phyloP scores from a whole-genome alignment of 2,329 filamentous ascomycete species.

The Celoporthe dispersa region DNA sequence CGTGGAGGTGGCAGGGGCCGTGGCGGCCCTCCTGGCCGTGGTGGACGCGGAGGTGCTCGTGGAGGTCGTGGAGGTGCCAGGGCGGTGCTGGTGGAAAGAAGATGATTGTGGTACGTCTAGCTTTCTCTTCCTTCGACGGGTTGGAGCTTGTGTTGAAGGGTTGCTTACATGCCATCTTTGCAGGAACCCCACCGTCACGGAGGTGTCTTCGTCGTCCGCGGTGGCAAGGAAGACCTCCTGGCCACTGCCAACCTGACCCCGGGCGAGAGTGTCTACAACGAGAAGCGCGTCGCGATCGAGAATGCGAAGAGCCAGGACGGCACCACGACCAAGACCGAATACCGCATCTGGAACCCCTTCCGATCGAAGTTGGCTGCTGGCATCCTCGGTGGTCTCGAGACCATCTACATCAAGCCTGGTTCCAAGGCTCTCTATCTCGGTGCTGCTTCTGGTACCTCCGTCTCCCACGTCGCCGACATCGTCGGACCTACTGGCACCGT shows the following conservation, averaged over 20 bases:
- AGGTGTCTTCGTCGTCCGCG: constrained; percentile 91
- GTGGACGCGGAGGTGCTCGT: constrained; percentile 45
- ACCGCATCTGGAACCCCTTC: constrained; percentile 98
- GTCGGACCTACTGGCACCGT: constrained; percentile 94
- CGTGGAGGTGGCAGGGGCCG: constrained; percentile 41
- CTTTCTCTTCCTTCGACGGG: constrained; percentile 15
- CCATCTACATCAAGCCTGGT: constrained; percentile 95
- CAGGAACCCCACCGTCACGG: constrained; percentile 90
- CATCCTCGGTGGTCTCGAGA: constrained; percentile 95
- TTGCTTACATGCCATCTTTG: constrained; percentile 23
- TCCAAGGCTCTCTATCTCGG: constrained; percentile 94
- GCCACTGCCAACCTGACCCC: constrained; percentile 94
- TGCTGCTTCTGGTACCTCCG: constrained; percentile 90
- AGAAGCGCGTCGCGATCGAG: constrained; percentile 96
- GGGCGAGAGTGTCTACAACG: constrained; percentile 96
- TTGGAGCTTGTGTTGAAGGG: neutral
- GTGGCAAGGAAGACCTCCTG: constrained; percentile 88
- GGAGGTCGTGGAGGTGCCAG: constrained; percentile 45
- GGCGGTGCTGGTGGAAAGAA: constrained; percentile 75
- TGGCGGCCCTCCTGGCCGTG: constrained; percentile 26
- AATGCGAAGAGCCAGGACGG: constrained; percentile 70
- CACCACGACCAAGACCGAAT: constrained; percentile 86
- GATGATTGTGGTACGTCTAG: constrained; percentile 79
- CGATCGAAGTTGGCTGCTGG: constrained; percentile 96
- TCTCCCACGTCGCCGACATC: constrained; percentile 70